Base-by-base conservation (phyloP, 352 stramenopile genomes). In the Phytophthora foliorum region DNA sequence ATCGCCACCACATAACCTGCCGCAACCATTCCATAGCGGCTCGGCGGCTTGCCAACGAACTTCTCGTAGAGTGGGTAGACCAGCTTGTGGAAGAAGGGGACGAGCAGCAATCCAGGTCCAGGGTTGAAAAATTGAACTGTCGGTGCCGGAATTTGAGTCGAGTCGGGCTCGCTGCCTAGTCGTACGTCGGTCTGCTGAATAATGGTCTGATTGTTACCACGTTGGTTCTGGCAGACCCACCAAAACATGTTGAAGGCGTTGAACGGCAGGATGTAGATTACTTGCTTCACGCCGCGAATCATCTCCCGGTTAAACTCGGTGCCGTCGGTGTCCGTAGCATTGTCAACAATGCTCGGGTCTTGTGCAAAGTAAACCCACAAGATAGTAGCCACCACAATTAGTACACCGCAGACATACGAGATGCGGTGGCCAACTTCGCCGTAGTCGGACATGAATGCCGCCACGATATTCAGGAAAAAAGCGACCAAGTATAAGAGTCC, bases 161-260 rank as follows among this genome's bases (percentile, higher is more conserved):
- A 71, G 48, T 86, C 57, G 1, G 53, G 44, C 1, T 54, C 60
- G 42, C 57, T 75, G 42, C 60, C 73, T 29, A 82, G 67, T 24
- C 80, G 82, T 41, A 88, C 61, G 54, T 89, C 82, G 4, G 74
- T 82, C 56, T 91, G 82, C 67, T 91, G 82, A 13, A 82, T 84
- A 68, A 91, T 91, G 9, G 77, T 71, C 68, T 91, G 82, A 65
- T 87, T 87, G 72, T 91, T 91, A 50, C 74, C 80, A 14, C 72
- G 75, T 64, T 91, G 82, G 59, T 89, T 82, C 50, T 91, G 82
- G n/a, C 73, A 78, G 10, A 77, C 74, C 48, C 83, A 74, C 76
- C 79, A 91, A 39, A 91, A 78, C 53, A 87, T 78, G 25, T 74
- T 87, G 68, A 84, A 88, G 1, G 78, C 74, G 29, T 78, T 69